A percentile compares a stretch with the other conserved stretches of the same genome.
These are phyloP conservation scores for Leccinum subgranulosum DNA, from an alignment of 768 basidiomycete genomes.

Conservation along the genomic window DNA sequence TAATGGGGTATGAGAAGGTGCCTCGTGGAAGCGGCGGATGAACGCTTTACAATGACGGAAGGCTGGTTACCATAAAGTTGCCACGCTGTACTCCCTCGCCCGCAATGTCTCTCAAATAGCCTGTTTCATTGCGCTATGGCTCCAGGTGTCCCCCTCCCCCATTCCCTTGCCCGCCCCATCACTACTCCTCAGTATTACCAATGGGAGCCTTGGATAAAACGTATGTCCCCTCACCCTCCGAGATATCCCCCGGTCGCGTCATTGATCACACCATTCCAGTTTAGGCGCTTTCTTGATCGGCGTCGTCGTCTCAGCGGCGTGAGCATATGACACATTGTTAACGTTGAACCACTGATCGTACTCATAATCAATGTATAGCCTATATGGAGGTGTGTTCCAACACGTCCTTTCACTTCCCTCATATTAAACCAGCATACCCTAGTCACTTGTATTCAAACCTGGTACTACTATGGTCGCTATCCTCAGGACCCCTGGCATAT, in stretches of 20 bases:
- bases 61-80: conserved; percentile 12
- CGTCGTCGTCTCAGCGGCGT: conserved; percentile 52
- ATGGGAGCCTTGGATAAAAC: conserved; percentile 36
- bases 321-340: conserved; percentile 23
- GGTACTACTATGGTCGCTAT: conserved; percentile 51
- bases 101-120: conserved; percentile 16
- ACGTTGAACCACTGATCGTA: neutral
- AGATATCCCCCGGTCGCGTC: neutral
- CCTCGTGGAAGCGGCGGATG: conserved; percentile 21
- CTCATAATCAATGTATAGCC: conserved; percentile 29
- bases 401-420: neutral
- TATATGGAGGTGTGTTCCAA: conserved; percentile 46
- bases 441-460: conserved; percentile 59
- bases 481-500: conserved; percentile 51
- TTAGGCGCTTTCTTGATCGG: conserved; percentile 55
- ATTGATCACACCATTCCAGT: conserved; percentile 27
- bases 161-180: neutral
- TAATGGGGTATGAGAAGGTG: conserved; percentile 16
- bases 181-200: neutral
- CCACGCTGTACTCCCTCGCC: neutral
- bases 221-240: conserved; percentile 23
- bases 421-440: conserved; percentile 1
- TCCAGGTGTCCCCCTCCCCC: neutral
- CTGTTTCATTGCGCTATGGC: neutral
- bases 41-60: conserved; percentile 25